Conservation (phyloP, 1,284 basidiomycete genomes). For the Leccinum solheimii region DNA sequence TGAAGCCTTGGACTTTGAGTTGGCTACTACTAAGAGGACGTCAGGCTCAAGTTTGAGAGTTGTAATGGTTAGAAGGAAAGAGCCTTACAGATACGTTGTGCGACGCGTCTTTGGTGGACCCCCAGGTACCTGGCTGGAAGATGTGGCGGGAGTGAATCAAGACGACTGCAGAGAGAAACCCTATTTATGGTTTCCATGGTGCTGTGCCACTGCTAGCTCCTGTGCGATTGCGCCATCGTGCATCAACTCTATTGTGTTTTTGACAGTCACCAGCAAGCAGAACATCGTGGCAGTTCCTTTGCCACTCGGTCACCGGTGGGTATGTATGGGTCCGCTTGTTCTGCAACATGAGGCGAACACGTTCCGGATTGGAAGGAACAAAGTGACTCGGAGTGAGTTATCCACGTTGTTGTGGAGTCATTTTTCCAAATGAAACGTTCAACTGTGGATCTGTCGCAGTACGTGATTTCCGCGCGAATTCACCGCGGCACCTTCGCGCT, state of each 20-base stretch:
- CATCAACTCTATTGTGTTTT: not conserved
- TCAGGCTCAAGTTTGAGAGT: not conserved
- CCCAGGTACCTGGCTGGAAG: not conserved
- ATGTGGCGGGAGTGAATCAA: not conserved
- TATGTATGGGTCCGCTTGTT: not conserved
- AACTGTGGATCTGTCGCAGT: not conserved
- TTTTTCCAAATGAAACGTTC: not conserved
- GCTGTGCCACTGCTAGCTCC: not conserved
- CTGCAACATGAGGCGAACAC: not conserved
- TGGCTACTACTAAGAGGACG: not conserved
- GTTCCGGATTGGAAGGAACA: not conserved
- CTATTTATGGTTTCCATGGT: conserved; percentile 9
- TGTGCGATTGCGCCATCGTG: not conserved
- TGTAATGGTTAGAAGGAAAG: not conserved
- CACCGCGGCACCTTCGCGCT: not conserved
- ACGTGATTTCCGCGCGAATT: not conserved
- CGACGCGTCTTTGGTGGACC: not conserved
- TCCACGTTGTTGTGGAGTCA: not conserved
- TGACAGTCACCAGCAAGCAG: not conserved
- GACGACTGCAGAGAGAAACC: too few species aligned
- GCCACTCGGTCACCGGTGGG: not conserved
- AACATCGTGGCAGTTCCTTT: not conserved
- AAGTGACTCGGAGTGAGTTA: not conserved
- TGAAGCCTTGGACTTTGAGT: not conserved
- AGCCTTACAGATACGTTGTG: not conserved